Conservation (phyloP, 169 alveolate species). For the Eimeria tenella region DNA sequence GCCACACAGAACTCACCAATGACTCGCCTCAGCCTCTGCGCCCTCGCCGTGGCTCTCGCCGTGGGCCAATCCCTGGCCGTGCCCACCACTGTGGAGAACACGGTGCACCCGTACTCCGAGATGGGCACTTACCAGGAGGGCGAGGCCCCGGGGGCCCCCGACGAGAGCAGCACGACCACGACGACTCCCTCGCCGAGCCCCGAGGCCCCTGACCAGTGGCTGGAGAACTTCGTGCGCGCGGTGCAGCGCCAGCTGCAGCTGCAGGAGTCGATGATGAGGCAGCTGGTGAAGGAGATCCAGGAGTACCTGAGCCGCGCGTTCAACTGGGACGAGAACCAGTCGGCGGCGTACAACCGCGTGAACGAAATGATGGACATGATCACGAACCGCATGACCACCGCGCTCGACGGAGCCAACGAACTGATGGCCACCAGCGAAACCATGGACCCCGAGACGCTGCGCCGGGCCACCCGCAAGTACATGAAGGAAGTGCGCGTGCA, state of each 20-base stretch:
- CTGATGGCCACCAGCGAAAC: conserved; percentile 51
- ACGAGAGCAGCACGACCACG: conserved; percentile 13
- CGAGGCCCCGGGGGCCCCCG: conserved; percentile 6
- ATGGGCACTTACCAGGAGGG: conserved; percentile 50
- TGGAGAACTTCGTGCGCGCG: conserved; percentile 10
- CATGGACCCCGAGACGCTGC: conserved; percentile 47
- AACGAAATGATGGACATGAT: conserved; percentile 60
- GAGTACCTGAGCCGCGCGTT: conserved; percentile 36
- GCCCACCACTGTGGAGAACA: conserved; percentile 34
- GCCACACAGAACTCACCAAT: not conserved
- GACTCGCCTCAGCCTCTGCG: conserved; percentile 35
- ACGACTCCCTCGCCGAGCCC: not conserved
- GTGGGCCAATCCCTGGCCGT: conserved; percentile 39
- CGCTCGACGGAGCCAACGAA: conserved; percentile 39
- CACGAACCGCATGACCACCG: conserved; percentile 40
- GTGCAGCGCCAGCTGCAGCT: conserved; percentile 59
- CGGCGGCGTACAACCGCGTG: conserved; percentile 18
- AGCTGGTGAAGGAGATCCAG: conserved; percentile 5
- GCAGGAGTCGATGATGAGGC: conserved; percentile 5
- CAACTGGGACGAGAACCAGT: conserved; percentile 42
- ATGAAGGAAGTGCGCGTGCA: conserved; percentile 59
- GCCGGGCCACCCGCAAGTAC: conserved; percentile 32
- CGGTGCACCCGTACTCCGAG: not conserved
- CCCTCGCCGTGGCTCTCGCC: conserved; percentile 58
- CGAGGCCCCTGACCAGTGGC: not conserved